These are phyloP conservation scores for Candida boidinii DNA, from an alignment of 805 yeast species.

Conservation along the genomic window DNA sequence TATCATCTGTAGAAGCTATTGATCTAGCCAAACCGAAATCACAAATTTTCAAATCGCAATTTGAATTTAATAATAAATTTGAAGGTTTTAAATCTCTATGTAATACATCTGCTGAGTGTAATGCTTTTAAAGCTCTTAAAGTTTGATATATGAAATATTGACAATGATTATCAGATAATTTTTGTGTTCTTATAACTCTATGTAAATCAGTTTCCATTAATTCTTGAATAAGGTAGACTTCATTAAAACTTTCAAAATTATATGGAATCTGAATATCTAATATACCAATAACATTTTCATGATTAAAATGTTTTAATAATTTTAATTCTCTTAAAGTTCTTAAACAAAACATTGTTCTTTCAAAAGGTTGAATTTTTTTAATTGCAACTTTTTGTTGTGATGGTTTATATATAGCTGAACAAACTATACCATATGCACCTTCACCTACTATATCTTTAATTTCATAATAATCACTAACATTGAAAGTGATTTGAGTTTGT, in stretches of 20 bases:
- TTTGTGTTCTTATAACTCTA: slow-evolving; percentile 47
- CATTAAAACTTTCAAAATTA: slow-evolving; percentile 50
- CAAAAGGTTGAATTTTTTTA: slow-evolving; percentile 68
- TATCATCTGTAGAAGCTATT: slow-evolving; percentile 36
- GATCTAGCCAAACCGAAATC: slow-evolving; percentile 71
- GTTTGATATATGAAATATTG: slow-evolving; percentile 67
- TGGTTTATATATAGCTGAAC: slow-evolving; percentile 56
- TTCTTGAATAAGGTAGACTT: slow-evolving; percentile 71
- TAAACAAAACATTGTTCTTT: slow-evolving; percentile 54
- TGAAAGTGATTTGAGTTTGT: slow-evolving; percentile 57
- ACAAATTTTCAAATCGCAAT: slow-evolving; percentile 70
- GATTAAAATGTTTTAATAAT: slow-evolving; percentile 56
- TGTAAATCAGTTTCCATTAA: slow-evolving; percentile 71
- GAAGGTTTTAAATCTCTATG: slow-evolving; percentile 77
- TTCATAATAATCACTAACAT: slow-evolving; percentile 70
- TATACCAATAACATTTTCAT: slow-evolving; percentile 64
- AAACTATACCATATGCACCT: slow-evolving; percentile 79
- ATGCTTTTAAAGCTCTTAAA: slow-evolving; percentile 57
- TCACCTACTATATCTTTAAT: slow-evolving; percentile 60
- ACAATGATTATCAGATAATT: slow-evolving; percentile 55
- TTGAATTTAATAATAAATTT: slow-evolving; percentile 55
- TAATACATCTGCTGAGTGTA: slow-evolving; percentile 66
- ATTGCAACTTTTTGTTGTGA: slow-evolving; percentile 60
- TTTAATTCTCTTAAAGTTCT: slow-evolving; percentile 67
- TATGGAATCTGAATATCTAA: slow-evolving; percentile 60